Percentiles rank a stretch among this genome's conserved stretches.
Evolutionary conservation across 2,329 filamentous ascomycete species (phyloP).

Genomic region (Alternaria sp.): DNA sequence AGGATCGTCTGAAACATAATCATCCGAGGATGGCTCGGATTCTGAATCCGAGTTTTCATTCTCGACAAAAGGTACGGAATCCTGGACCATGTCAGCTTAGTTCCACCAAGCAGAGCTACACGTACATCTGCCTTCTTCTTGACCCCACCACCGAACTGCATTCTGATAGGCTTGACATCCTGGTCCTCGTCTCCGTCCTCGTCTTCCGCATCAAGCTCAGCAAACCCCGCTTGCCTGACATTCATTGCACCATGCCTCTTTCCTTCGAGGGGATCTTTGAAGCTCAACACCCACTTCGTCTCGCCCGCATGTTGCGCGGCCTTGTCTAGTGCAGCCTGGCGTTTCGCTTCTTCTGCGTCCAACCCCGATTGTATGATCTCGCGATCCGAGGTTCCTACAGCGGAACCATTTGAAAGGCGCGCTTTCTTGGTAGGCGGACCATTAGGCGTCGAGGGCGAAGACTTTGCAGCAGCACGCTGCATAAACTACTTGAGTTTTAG

Average conservation of each 20-base stretch:
- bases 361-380: constrained; percentile 69
- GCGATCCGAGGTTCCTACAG: constrained; percentile 57
- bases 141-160: constrained; percentile 63
- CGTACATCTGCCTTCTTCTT: constrained; percentile 35
- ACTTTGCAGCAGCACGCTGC: constrained; percentile 80
- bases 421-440: constrained; percentile 70
- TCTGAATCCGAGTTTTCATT: constrained; percentile 38
- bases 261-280: constrained; percentile 56
- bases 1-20: constrained; percentile 55
- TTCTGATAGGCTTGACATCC: constrained; percentile 48
- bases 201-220: constrained; percentile 58
- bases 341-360: constrained; percentile 72
- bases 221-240: constrained; percentile 70
- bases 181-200: constrained; percentile 48
- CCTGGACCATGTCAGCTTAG: constrained; percentile 32
- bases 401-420: constrained; percentile 61
- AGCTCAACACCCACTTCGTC: constrained; percentile 77
- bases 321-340: constrained; percentile 65
- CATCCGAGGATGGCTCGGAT: constrained; percentile 47
- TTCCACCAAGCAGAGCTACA: neutral
- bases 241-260: constrained; percentile 51
- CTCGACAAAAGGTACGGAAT: constrained; percentile 29
- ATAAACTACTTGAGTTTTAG: constrained; percentile 69
- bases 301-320: constrained; percentile 71
- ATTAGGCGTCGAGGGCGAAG: constrained; percentile 59